Base-by-base conservation (phyloP, 2,329 filamentous ascomycete genomes). In the Apiospora kogelbergensis region DNA sequence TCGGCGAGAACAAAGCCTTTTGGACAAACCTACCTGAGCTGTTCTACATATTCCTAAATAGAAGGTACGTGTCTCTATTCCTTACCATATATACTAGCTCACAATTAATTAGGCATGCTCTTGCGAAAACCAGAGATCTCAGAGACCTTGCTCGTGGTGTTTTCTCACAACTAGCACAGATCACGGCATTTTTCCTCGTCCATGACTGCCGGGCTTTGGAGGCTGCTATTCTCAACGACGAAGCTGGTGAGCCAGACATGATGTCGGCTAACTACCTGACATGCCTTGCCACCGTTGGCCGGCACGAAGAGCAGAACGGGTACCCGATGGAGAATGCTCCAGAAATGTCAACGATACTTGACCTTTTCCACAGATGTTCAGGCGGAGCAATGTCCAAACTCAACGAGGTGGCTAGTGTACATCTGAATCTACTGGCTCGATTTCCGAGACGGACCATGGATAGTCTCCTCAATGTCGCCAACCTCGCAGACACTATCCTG, bases 21-120 rank as follows among this genome's bases (percentile, higher is more conserved):
- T 91, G 88, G 88, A 72, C 76, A 41, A 70, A 76, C 2, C 80
- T 90, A 33, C 86, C 88, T 0, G 83, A 85, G 0, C 73, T 90
- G 11, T 79, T 88, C 22, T 81, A 78, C 75, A 75, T 76, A 10
- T 73, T 84, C 26, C 77, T 73, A 63, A 75, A 72, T 42, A 80
- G 83, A 68, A 83, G 80, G 85, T 86, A 79, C 24, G 41, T 6
- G 2, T 17, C n/a, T 10, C 24, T 24, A 37, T 5, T 53, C 66
- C 33, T 30, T 26, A 13, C 57, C 22, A 68, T 57, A 46, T 66
- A 22, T 40, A 9, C 17, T 5, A 24, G 66, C 53, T 60, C 42
- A 60, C 48, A 20, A 20, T 15, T 45, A 26, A 5, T 33, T 20
- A 44, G 73, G 66, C 67, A 66, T 33, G 67, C 24, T n/a, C 71